phyloP scores from a whole-genome alignment of 305 asterid species.

The Solanum chacoense region DNA sequence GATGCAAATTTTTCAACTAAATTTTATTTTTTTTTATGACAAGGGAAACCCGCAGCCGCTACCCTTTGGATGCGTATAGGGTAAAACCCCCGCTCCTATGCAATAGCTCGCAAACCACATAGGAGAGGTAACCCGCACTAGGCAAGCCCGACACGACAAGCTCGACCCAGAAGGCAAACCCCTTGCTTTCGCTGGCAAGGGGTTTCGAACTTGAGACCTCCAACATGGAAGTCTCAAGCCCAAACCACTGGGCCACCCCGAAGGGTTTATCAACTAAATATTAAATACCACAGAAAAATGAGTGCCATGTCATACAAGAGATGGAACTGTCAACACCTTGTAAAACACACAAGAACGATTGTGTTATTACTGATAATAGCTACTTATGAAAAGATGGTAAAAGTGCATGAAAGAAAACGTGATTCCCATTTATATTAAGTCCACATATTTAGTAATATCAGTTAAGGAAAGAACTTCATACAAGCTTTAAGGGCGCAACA shows the following conservation, averaged over 20 bases:
- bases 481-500: conserved; percentile 93
- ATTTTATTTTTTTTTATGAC: too few species aligned
- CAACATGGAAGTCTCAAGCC: too few species aligned
- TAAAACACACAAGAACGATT: not conserved
- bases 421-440: not conserved
- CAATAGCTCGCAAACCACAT: too few species aligned
- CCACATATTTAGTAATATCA: not conserved
- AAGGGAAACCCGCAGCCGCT: too few species aligned
- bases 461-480: conserved; percentile 23
- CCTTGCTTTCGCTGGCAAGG: too few species aligned
- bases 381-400: not conserved
- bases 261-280: not conserved
- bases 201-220: too few species aligned
- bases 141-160: too few species aligned
- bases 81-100: too few species aligned
- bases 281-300: not conserved
- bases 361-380: not conserved
- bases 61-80: too few species aligned
- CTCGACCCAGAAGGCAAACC: too few species aligned
- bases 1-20: not conserved
- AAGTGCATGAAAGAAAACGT: not conserved
- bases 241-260: too few species aligned
- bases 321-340: not conserved
- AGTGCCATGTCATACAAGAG: not conserved
- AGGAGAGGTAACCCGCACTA: too few species aligned